A percentile compares a stretch with the other conserved stretches of the same genome.
Evolutionary conservation across 148 eudicot species (phyloP).

Genomic region (Amaranthus palmeri): DNA sequence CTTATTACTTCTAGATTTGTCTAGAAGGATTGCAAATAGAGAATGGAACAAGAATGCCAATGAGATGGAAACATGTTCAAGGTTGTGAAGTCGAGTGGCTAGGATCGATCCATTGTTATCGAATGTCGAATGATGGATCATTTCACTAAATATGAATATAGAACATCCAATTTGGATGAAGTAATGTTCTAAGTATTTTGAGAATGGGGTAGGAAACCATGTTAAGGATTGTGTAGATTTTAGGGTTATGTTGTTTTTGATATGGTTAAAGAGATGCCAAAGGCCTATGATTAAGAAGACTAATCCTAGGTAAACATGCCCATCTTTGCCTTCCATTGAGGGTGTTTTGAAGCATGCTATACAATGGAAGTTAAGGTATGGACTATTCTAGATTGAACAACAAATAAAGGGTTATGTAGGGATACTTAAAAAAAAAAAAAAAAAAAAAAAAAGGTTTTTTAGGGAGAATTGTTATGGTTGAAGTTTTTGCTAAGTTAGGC

Average conservation of each 20-base stretch:
- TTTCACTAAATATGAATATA: slow-evolving; percentile 24
- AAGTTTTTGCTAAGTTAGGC: slow-evolving; percentile 24
- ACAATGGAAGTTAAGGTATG: neutral
- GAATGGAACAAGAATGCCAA: slow-evolving; percentile 28
- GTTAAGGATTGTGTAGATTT: slow-evolving; percentile 23
- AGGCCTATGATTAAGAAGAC: slow-evolving; percentile 27
- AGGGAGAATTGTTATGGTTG: neutral
- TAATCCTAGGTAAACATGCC: slow-evolving; percentile 28
- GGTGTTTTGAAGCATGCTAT: slow-evolving; percentile 1
- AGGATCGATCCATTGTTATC: slow-evolving; percentile 33
- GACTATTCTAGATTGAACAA: too few species aligned
- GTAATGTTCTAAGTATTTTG: slow-evolving; percentile 36
- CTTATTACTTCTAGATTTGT: slow-evolving; percentile 16
- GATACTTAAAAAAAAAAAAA: too few species aligned
- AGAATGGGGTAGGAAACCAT: slow-evolving; percentile 39
- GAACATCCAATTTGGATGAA: slow-evolving; percentile 28
- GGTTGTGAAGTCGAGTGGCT: slow-evolving; percentile 29
- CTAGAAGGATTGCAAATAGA: slow-evolving; percentile 30
- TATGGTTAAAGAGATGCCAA: slow-evolving; percentile 38
- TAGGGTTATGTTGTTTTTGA: slow-evolving; percentile 26
- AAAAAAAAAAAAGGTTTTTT: too few species aligned
- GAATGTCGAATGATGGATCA: slow-evolving; percentile 20
- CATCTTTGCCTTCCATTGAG: slow-evolving; percentile 25
- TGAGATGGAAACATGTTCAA: slow-evolving; percentile 35
- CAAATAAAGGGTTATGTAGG: too few species aligned